Evolutionary conservation across 2,329 filamentous ascomycete species (phyloP), one percentile per base, ranked within the genome.

Genomic region (Cadophora gregata): DNA sequence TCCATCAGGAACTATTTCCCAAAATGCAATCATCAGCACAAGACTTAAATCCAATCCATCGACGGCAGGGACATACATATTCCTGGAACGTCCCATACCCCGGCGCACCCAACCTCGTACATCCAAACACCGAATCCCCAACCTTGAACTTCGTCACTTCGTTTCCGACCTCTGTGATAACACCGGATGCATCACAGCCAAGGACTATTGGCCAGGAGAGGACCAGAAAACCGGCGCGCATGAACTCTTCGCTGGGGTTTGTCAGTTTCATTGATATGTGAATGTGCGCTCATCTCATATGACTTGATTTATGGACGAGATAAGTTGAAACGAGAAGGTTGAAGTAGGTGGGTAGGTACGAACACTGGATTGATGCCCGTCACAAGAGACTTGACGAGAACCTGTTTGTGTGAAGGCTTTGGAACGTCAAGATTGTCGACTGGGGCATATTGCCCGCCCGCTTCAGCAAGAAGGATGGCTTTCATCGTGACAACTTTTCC

Each of bases 311-410:
- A 36, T 36, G 31, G 36, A 42, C 16, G 36, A 16, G 36, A 45
- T 38, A 6, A 21, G 2, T 45, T 31, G 33, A 12, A 58, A 19
- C 21, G n/a, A n/a, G n/a, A n/a, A n/a, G n/a, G n/a, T n/a, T n/a
- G n/a, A 19, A 31, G 10, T 3, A 24, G n/a, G 50, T 24, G 36
- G 27, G 45, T 59, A 24, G 31, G 1, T 29, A 10, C 14, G 14
- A 24, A 81, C 79, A 80, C 74, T 0, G 77, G 77, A 63, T 80
- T 80, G 45, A 81, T 74, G 1, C 72, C 77, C 0, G 79, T 73
- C 19, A 73, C 74, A 8, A 80, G 72, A 7, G 75, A 78, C 66
- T 78, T 80, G 4, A 80, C 78, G 1, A 80, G 69, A 3, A 76
- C 74, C 56, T 80, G 78, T 9, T 73, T 74, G 6, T 71, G 69